Conservation (phyloP, 768 basidiomycete genomes). For the Myochromella boudieri region DNA sequence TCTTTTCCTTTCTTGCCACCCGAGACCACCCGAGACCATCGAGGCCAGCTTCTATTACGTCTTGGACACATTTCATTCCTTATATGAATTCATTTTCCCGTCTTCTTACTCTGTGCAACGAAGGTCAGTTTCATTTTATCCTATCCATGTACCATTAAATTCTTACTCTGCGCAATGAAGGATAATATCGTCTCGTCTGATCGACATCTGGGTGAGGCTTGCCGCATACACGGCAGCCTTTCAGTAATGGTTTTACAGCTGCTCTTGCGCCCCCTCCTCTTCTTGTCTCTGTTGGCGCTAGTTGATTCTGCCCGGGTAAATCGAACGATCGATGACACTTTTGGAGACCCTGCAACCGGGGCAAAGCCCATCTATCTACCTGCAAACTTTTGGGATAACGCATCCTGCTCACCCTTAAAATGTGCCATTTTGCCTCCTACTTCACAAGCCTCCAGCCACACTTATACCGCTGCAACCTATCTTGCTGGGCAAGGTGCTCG, state of each 20-base stretch:
- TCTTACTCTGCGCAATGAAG: no score
- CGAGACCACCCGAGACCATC: no score
- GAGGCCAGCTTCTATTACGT: no score
- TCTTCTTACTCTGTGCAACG: no score
- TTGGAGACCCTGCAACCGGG: slow-evolving; percentile 5
- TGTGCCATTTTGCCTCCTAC: slow-evolving; percentile 25
- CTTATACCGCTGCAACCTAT: slow-evolving; percentile 35
- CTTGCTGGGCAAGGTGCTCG: slow-evolving; percentile 20
- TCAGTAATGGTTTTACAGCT: background rate
- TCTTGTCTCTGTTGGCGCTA: background rate
- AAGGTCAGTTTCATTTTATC: no score
- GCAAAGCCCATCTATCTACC: slow-evolving; percentile 7
- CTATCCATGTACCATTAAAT: no score
- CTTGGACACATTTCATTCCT: no score
- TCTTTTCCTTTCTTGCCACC: no score
- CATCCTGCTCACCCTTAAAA: slow-evolving; percentile 6
- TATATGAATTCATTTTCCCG: no score
- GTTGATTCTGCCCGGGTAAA: background rate
- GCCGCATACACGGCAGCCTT: no score
- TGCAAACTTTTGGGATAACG: background rate
- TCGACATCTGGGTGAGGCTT: no score
- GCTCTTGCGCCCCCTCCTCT: background rate
- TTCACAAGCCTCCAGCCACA: slow-evolving; percentile 21
- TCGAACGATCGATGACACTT: slow-evolving; percentile 11
- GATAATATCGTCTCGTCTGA: no score